Conservation (phyloP, 2,329 filamentous ascomycete species). For the Davidsoniella australis region DNA sequence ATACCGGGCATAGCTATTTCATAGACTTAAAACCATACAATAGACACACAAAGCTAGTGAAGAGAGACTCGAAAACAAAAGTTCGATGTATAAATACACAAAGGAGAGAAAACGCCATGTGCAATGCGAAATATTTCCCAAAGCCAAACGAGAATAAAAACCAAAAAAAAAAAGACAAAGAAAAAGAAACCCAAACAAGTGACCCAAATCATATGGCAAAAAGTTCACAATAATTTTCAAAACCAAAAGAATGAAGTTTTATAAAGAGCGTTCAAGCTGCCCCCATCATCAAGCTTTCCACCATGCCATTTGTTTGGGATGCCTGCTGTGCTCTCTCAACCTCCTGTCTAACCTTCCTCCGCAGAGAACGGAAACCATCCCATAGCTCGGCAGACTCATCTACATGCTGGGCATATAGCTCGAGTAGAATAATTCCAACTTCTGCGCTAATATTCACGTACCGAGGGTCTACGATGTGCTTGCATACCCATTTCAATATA, state of each 20-base stretch:
- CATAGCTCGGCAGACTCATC: constrained; percentile 59
- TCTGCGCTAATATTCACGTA: constrained; percentile 71
- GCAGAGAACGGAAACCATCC: constrained; percentile 49
- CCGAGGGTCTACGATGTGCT: constrained; percentile 65
- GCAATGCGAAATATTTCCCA: constrained; percentile 5
- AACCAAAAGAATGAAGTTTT: background rate
- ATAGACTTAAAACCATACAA: too few species aligned
- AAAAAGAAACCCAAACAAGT: background rate
- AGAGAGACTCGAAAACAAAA: background rate
- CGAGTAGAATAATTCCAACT: constrained; percentile 63
- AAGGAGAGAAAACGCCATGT: constrained; percentile 4
- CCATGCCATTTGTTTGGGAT: constrained; percentile 69
- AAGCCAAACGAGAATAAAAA: constrained; percentile 2
- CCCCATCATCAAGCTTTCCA: constrained; percentile 49
- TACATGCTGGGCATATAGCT: constrained; percentile 71
- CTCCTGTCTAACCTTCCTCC: constrained; percentile 54
- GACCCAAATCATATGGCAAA: background rate
- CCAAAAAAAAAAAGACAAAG: background rate
- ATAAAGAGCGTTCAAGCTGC: background rate
- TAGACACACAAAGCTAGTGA: too few species aligned
- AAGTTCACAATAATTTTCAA: background rate
- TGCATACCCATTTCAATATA: constrained; percentile 66
- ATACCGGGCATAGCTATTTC: too few species aligned
- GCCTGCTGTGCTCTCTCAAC: constrained; percentile 74
- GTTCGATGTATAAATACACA: background rate